Evolutionary conservation across 352 stramenopile species (phyloP), one percentile per base, ranked within the genome.

Genomic region (Vaucheria bursata): DNA sequence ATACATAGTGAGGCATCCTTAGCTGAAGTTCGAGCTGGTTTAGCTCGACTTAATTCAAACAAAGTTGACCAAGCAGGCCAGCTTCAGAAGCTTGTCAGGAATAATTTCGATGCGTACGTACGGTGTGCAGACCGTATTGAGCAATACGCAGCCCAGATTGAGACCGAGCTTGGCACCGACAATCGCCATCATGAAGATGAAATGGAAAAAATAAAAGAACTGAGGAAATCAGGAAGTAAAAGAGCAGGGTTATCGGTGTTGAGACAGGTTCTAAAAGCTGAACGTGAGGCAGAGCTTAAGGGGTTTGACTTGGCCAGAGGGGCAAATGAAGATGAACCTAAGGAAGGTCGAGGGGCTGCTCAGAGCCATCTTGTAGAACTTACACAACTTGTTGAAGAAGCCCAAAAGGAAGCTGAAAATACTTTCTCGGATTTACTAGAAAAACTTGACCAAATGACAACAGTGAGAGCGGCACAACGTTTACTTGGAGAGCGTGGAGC

Each of bases 51-150:
- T 25, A 35, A 81, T 18, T 65, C 68, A 34, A 71, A 64, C n/a
- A 66, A 77, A 45, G 77, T 73, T 29, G 76, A 81, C 77, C 77
- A 81, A 73, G 77, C 77, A 77, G 76, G 71, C 50, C 68, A 82
- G 32, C 71, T 82, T 38, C 77, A 77, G 12, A 37, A 67, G 50
- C 71, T 82, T 49, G 77, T 82, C 33, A 50, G 69, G 33, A 73
- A 82, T 71, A 45, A 82, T 65, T 82, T 82, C 39, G 77, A 82
- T 73, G 76, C 49, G 49, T 82, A 59, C 79, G 77, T 82, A 2
- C 77, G 70, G 25, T 82, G 77, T 73, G 77, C 71, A 34, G 77
- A 82, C 77, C 74, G 71, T 50, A 78, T 79, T 69, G 71, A 79
- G 59, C 77, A 82, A 35, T 82, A 82, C 52, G 71, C 71, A 6